phyloP scores from a whole-genome alignment of 2,329 filamentous ascomycete genomes.

The Calycina marina region DNA sequence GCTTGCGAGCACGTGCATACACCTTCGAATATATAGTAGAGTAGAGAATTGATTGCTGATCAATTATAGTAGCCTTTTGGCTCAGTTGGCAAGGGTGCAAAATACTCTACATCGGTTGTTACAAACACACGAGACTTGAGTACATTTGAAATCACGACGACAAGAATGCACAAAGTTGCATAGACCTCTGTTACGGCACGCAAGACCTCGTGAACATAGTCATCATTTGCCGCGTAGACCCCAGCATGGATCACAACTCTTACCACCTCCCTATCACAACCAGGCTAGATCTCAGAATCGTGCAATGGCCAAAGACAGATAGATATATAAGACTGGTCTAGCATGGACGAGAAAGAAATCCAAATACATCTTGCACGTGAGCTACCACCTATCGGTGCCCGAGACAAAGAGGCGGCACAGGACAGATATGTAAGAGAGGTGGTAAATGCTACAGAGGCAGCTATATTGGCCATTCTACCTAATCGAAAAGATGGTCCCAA shows the following conservation, averaged over 20 bases:
- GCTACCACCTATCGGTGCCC: neutral
- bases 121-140: no score
- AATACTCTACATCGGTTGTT: no score
- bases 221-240: neutral
- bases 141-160: no score
- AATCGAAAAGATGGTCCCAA: neutral
- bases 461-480: neutral
- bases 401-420: neutral
- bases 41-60: no score
- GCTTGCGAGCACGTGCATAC: no score
- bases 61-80: no score
- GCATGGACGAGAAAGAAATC: no score
- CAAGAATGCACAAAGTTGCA: no score
- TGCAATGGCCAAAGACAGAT: neutral
- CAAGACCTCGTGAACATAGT: constrained; percentile 1
- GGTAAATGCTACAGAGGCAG: neutral
- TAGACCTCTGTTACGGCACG: neutral
- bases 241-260: neutral
- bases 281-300: constrained; percentile 1
- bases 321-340: neutral
- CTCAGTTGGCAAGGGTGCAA: no score
- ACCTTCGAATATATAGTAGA: no score
- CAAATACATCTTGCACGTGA: no score
- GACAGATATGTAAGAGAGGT: neutral
- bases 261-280: constrained; percentile 1